Evolutionary conservation across 352 stramenopile species (phyloP).

Genomic region (Phytophthora aleatoria): DNA sequence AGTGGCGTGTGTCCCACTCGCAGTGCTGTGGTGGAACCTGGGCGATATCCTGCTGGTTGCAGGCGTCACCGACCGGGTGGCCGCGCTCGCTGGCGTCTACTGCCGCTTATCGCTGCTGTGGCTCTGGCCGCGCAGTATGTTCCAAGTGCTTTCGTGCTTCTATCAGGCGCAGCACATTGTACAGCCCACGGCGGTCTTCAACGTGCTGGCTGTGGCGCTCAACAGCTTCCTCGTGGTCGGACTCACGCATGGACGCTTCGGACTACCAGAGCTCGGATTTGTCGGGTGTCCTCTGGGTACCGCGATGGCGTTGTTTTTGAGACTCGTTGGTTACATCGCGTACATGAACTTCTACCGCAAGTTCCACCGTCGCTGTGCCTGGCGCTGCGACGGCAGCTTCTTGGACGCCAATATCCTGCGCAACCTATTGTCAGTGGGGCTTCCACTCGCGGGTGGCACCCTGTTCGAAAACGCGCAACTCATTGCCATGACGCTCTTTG

Average conservation of each 20-base stretch:
- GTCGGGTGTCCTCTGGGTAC: slow-evolving; percentile 81
- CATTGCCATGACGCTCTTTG: slow-evolving; percentile 77
- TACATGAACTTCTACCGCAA: slow-evolving; percentile 77
- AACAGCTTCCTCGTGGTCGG: slow-evolving; percentile 67
- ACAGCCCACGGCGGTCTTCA: slow-evolving; percentile 66
- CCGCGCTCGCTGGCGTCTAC: slow-evolving; percentile 59
- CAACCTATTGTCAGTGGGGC: slow-evolving; percentile 52
- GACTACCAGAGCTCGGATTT: slow-evolving; percentile 67
- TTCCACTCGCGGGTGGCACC: slow-evolving; percentile 61
- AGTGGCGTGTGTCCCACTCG: slow-evolving; percentile 68
- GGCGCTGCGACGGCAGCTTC: slow-evolving; percentile 61
- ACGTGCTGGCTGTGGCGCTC: slow-evolving; percentile 58
- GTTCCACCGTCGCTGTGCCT: slow-evolving; percentile 55
- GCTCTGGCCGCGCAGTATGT: slow-evolving; percentile 84
- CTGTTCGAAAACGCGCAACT: slow-evolving; percentile 86
- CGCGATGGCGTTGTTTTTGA: slow-evolving; percentile 49
- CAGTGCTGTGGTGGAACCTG: slow-evolving; percentile 78
- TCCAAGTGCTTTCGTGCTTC: slow-evolving; percentile 76
- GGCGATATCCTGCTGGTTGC: slow-evolving; percentile 53
- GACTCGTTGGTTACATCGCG: slow-evolving; percentile 55
- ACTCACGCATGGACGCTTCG: slow-evolving; percentile 69
- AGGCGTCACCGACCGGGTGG: slow-evolving; percentile 50
- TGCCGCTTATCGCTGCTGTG: slow-evolving; percentile 68
- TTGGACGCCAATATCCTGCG: slow-evolving; percentile 46
- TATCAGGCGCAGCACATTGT: slow-evolving; percentile 87